Percentiles rank a stretch among this genome's conserved stretches.
phyloP scores from a whole-genome alignment of 768 basidiomycete genomes.

The Sarcodon sp. region DNA sequence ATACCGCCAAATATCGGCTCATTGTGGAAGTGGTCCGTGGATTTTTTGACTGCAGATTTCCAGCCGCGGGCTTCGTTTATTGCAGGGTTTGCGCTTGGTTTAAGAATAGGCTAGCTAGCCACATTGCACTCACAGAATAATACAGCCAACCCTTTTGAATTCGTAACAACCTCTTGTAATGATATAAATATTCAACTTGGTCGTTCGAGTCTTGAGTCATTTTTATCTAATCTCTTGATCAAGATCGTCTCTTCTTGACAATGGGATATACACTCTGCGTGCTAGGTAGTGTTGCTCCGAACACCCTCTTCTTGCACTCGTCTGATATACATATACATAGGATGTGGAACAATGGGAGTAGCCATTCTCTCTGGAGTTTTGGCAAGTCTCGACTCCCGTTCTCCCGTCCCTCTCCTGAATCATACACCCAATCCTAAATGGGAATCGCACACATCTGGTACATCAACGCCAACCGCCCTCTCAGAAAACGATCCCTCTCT shows the following conservation, averaged over 20 bases:
- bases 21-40: slow-evolving; percentile 50
- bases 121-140: no score
- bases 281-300: slow-evolving; percentile 35
- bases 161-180: no score
- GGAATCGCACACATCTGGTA: slow-evolving; percentile 64
- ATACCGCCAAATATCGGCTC: slow-evolving; percentile 53
- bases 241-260: neutral
- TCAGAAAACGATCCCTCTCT: slow-evolving; percentile 50
- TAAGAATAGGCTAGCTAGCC: slow-evolving; percentile 54
- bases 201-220: no score
- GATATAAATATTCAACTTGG: no score
- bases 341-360: slow-evolving; percentile 98
- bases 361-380: slow-evolving; percentile 91
- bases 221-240: no score
- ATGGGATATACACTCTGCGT: slow-evolving; percentile 95
- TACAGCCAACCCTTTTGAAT: no score
- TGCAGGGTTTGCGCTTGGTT: slow-evolving; percentile 69
- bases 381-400: slow-evolving; percentile 55
- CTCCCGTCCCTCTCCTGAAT: slow-evolving; percentile 9
- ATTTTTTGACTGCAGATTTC: slow-evolving; percentile 89
- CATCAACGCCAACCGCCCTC: slow-evolving; percentile 42
- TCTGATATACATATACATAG: slow-evolving; percentile 24
- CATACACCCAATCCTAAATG: slow-evolving; percentile 29
- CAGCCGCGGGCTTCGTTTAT: slow-evolving; percentile 84
- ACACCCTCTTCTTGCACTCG: slow-evolving; percentile 6